Percentiles rank a stretch among this genome's conserved stretches.
phyloP scores from a whole-genome alignment of 352 stramenopile genomes.

The Phytopythium cucurbitacearum region DNA sequence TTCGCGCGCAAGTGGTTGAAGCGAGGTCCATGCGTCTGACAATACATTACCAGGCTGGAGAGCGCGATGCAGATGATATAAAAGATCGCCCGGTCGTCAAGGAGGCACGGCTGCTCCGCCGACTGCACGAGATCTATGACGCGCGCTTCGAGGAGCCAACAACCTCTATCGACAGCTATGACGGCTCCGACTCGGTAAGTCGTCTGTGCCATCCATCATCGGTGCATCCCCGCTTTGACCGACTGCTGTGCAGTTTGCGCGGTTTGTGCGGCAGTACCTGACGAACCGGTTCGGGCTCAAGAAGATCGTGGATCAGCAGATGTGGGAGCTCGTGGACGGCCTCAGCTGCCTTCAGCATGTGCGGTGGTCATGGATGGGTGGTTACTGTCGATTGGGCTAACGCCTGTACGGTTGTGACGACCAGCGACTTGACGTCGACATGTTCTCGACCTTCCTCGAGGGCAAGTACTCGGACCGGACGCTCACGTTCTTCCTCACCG shows the following conservation, averaged over 20 bases:
- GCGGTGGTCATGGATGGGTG: slow-evolving; percentile 4
- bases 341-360: slow-evolving; percentile 38
- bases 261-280: slow-evolving; percentile 53
- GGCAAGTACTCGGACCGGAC: slow-evolving; percentile 38
- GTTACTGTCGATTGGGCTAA: not conserved
- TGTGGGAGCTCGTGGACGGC: slow-evolving; percentile 47
- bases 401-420: not conserved
- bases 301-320: slow-evolving; percentile 57
- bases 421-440: slow-evolving; percentile 46
- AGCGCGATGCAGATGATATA: not conserved
- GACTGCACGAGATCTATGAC: slow-evolving; percentile 77
- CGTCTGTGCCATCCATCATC: not conserved
- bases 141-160: slow-evolving; percentile 32
- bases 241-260: slow-evolving; percentile 22
- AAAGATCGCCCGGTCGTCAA: slow-evolving; percentile 22
- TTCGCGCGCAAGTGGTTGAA: not conserved
- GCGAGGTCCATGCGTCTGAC: not conserved
- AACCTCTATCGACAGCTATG: slow-evolving; percentile 6
- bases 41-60: not conserved
- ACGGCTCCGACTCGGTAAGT: slow-evolving; percentile 12
- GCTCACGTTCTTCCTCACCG: slow-evolving; percentile 51
- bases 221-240: not conserved
- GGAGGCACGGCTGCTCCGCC: slow-evolving; percentile 38
- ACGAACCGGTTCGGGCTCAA: slow-evolving; percentile 63
- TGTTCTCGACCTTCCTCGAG: slow-evolving; percentile 59